Conservation (phyloP, 768 basidiomycete genomes). For the Pleurotus platypus region DNA sequence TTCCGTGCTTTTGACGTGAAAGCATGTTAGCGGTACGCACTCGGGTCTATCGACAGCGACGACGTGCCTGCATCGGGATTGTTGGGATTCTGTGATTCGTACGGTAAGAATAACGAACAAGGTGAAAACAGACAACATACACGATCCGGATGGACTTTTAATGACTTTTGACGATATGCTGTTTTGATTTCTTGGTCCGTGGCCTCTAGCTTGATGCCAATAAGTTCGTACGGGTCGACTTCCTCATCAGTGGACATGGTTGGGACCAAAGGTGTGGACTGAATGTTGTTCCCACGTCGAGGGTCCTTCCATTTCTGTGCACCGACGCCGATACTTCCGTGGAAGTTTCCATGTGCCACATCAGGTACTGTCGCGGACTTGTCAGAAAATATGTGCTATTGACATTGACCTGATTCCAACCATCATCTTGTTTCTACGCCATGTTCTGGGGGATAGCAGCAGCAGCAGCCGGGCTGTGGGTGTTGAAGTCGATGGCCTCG, state of each 20-base stretch:
- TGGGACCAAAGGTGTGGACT: not conserved
- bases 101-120: slow-evolving; percentile 13
- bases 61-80: slow-evolving; percentile 72
- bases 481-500: not conserved
- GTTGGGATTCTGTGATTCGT: slow-evolving; percentile 58
- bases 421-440: not conserved
- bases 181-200: slow-evolving; percentile 78
- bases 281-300: not conserved
- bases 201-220: slow-evolving; percentile 57
- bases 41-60: not conserved
- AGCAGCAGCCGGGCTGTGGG: not conserved
- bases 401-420: not conserved
- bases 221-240: slow-evolving; percentile 69
- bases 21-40: slow-evolving; percentile 1
- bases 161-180: slow-evolving; percentile 74
- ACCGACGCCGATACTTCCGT: not conserved
- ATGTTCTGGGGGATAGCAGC: not conserved
- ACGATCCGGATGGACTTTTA: slow-evolving; percentile 86
- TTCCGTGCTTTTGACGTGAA: slow-evolving; percentile 53
- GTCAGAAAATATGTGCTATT: too few species aligned
- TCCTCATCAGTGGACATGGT: slow-evolving; percentile 48
- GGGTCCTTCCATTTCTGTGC: not conserved
- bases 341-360: too few species aligned
- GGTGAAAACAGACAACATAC: slow-evolving; percentile 36
- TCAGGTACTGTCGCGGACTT: too few species aligned